phyloP scores from a whole-genome alignment of 2,329 filamentous ascomycete species.

The Trichothecium roseum region DNA sequence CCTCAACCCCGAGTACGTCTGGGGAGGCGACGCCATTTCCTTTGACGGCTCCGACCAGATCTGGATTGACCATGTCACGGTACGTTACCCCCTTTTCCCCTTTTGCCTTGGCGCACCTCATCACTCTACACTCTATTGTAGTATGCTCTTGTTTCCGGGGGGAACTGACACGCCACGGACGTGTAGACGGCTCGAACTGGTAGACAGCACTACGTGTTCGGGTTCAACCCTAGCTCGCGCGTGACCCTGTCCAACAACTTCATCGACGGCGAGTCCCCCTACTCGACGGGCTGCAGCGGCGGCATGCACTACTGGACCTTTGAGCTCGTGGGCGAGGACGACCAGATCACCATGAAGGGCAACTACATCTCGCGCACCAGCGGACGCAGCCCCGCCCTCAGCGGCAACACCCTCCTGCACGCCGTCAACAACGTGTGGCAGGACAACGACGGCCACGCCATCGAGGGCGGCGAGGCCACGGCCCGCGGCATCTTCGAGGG shows the following conservation, averaged over 20 bases:
- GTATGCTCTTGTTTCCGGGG: too few relatives aligned
- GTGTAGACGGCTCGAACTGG: too few relatives aligned
- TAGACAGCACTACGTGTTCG: conserved; percentile 1
- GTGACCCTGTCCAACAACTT: conserved; percentile 51
- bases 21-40: conserved; percentile 49
- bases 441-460: conserved; percentile 44
- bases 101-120: too few relatives aligned
- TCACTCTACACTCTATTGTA: too few relatives aligned
- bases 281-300: conserved; percentile 48
- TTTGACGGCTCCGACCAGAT: conserved; percentile 33
- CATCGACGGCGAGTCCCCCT: conserved; percentile 43
- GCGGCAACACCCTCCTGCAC: conserved; percentile 44
- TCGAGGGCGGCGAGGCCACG: conserved; percentile 35
- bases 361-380: conserved; percentile 52
- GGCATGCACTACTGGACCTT: conserved; percentile 50
- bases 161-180: too few relatives aligned
- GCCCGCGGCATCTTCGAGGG: conserved; percentile 45
- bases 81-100: too few relatives aligned
- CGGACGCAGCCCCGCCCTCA: conserved; percentile 47
- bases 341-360: conserved; percentile 44
- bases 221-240: conserved; percentile 33
- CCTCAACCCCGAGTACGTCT: conserved; percentile 47
- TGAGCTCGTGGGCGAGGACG: conserved; percentile 45
- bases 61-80: conserved; percentile 46
- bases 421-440: conserved; percentile 54